These are phyloP conservation scores for Lactifluus volemus DNA, from an alignment of 768 basidiomycete genomes.

Conservation along the genomic window DNA sequence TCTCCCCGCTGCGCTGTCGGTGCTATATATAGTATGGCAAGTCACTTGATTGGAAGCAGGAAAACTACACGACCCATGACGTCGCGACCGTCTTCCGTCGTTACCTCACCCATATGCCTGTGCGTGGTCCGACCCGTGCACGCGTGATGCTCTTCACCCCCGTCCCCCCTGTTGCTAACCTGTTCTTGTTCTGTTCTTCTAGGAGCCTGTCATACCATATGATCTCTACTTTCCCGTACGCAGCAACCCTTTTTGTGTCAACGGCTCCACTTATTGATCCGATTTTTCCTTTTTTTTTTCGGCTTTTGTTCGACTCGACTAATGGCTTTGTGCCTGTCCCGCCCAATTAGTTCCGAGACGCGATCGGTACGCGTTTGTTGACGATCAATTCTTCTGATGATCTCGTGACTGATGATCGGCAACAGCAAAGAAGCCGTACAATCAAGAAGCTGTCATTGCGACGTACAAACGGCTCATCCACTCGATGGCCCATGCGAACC, in stretches of 20 bases:
- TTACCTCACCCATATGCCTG: slow-evolving; percentile 95
- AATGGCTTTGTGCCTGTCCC: background rate
- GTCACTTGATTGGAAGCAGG: slow-evolving; percentile 80
- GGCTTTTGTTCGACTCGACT: background rate
- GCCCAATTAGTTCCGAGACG: slow-evolving; percentile 60
- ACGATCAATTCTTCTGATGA: background rate
- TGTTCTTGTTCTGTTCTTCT: background rate
- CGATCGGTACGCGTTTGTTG: slow-evolving; percentile 43
- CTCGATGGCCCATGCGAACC: slow-evolving; percentile 78
- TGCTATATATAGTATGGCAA: slow-evolving; percentile 73
- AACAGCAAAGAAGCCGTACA: slow-evolving; percentile 56
- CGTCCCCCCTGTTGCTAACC: slow-evolving; percentile 7
- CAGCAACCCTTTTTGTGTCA: slow-evolving; percentile 15
- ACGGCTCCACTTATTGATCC: slow-evolving; percentile 10
- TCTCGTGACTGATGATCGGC: slow-evolving; percentile 12
- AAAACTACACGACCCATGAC: slow-evolving; percentile 88
- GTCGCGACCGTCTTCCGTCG: slow-evolving; percentile 94
- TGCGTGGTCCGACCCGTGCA: slow-evolving; percentile 34
- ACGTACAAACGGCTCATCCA: slow-evolving; percentile 82
- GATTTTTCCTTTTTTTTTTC: slow-evolving; percentile 11
- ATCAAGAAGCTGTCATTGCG: slow-evolving; percentile 62
- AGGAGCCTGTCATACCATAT: slow-evolving; percentile 95
- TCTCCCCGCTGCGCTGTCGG: background rate
- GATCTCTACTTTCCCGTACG: slow-evolving; percentile 82
- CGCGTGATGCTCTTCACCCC: background rate